A percentile compares a stretch with the other conserved stretches of the same genome.
These are phyloP conservation scores for Multifurca ochricompacta DNA, from an alignment of 768 basidiomycete species.

Conservation along the genomic window DNA sequence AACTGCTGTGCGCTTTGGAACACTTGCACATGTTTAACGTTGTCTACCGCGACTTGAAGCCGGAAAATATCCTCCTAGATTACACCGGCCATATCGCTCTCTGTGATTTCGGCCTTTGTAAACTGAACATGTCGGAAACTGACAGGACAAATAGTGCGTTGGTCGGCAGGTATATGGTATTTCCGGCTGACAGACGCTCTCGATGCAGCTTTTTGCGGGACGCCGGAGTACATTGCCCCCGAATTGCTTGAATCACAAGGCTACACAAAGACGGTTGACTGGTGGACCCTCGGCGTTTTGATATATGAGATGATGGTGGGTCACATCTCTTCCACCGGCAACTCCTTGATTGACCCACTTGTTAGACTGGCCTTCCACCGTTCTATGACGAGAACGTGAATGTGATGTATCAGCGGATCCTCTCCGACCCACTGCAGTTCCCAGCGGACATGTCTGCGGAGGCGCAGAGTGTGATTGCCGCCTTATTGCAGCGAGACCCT, in stretches of 20 bases:
- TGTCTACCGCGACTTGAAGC: slow-evolving; percentile 96
- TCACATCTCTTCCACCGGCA: neutral
- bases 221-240: slow-evolving; percentile 97
- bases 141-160: slow-evolving; percentile 92
- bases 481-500: slow-evolving; percentile 85
- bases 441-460: slow-evolving; percentile 82
- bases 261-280: slow-evolving; percentile 97
- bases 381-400: slow-evolving; percentile 99
- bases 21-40: slow-evolving; percentile 97
- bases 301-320: slow-evolving; percentile 93
- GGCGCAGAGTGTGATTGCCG: slow-evolving; percentile 82
- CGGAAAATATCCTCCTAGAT: slow-evolving; percentile 95
- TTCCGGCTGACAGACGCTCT: slow-evolving; percentile 13
- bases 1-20: slow-evolving; percentile 89
- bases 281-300: slow-evolving; percentile 97
- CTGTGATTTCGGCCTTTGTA: slow-evolving; percentile 96
- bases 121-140: slow-evolving; percentile 94
- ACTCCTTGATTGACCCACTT: slow-evolving; percentile 13
- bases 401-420: slow-evolving; percentile 94
- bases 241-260: slow-evolving; percentile 95
- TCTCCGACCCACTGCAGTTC: slow-evolving; percentile 89
- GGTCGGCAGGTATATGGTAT: neutral
- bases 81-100: slow-evolving; percentile 97
- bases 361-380: slow-evolving; percentile 87
- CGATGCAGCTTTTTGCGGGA: slow-evolving; percentile 71